Percentiles rank a stretch among this genome's conserved stretches.
These are phyloP conservation scores for Monascus ruber DNA, from an alignment of 2,329 filamentous ascomycete species.

Conservation along the genomic window DNA sequence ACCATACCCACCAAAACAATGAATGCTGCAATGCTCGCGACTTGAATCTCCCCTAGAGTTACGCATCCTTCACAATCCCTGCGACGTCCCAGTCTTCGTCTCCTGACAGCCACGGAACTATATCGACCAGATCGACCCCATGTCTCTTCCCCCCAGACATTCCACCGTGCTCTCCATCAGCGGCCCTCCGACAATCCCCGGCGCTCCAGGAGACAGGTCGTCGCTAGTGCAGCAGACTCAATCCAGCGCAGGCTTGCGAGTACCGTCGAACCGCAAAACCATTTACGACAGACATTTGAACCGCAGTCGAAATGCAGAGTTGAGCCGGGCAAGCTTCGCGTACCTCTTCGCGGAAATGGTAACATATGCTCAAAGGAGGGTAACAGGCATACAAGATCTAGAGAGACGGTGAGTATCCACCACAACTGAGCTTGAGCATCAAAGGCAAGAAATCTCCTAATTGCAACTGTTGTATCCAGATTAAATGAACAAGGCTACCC, in stretches of 20 bases:
- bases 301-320: slow-evolving; percentile 74
- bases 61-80: too few relatives aligned
- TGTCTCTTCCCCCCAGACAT: slow-evolving; percentile 21
- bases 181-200: slow-evolving; percentile 14
- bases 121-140: slow-evolving; percentile 1
- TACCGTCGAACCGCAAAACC: slow-evolving; percentile 87
- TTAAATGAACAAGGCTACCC: slow-evolving; percentile 87
- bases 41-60: too few relatives aligned
- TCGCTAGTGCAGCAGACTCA: slow-evolving; percentile 32
- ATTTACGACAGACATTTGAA: slow-evolving; percentile 96
- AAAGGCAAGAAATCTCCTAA: background rate
- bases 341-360: slow-evolving; percentile 97
- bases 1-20: too few relatives aligned
- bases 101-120: background rate
- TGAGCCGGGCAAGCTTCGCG: slow-evolving; percentile 87
- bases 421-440: background rate
- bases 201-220: slow-evolving; percentile 11
- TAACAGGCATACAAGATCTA: slow-evolving; percentile 85
- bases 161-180: slow-evolving; percentile 22
- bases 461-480: slow-evolving; percentile 35
- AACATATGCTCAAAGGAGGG: slow-evolving; percentile 78
- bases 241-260: slow-evolving; percentile 53
- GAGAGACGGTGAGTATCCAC: slow-evolving; percentile 62
- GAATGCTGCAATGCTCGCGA: too few relatives aligned
- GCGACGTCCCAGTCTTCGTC: background rate